Evolutionary conservation across 169 alveolate species (phyloP), one percentile per base, ranked within the genome.

Genomic region (Eimeria mitis): DNA sequence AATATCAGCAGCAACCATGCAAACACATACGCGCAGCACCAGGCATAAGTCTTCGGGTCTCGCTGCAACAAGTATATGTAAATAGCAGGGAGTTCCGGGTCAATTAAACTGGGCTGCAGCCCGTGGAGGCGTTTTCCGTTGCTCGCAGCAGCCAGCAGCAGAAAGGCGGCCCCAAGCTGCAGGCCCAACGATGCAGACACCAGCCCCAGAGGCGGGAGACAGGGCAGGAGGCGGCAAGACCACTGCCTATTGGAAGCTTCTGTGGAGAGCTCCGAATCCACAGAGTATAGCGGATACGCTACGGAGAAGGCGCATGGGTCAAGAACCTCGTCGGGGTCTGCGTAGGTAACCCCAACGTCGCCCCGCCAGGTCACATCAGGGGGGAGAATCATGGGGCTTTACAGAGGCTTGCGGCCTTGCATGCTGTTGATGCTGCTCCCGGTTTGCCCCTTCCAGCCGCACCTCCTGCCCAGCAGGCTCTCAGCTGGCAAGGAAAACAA

Each of bases 241-340:
- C 91, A 84, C 91, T 84, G 91, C 91, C 59, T 84, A 25, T 84
- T 84, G 37, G 91, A 84, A 79, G 79, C 61, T 47, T 84, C 91
- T 11, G 91, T 84, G 23, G 91, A 84, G 19, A 84, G 91, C 91
- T 84, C 91, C 14, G 91, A 84, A 42, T 84, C 91, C 28, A 84
- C 91, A 19, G 91, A 84, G 61, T 84, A 84, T 23, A 84, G 40
- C 8, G 91, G 91, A 40, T 84, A 54, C 59, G 75, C 78, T n/a
- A 84, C 91, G 6, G 91, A 56, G 56, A 59, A 44, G 47, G 78
- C 91, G 78, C 91, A 34, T 52, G 91, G 91, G 61, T 84, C 91
- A 34, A 84, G 76, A 1, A 84, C 91, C 76, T 84, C 91, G 37
- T 84, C 91, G 76, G 91, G 91, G 76, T 84, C 91, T 25, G 91